These are phyloP conservation scores for Ehretia macrophylla DNA, from an alignment of 257 asterid species.

Conservation along the genomic window DNA sequence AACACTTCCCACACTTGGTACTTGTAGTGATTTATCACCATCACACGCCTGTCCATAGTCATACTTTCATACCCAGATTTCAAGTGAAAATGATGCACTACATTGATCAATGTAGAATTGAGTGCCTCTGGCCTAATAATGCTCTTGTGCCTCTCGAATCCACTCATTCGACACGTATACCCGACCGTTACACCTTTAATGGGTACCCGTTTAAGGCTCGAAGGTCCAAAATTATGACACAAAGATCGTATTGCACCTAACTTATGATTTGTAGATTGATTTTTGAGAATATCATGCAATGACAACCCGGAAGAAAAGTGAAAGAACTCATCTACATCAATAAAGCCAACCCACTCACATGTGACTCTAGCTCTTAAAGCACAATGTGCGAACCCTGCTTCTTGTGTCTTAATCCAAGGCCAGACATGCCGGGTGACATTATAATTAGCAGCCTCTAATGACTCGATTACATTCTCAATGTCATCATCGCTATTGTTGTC, in stretches of 20 bases:
- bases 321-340: slow-evolving; percentile 76
- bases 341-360: slow-evolving; percentile 80
- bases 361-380: slow-evolving; percentile 51
- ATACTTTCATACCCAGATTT: slow-evolving; percentile 30
- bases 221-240: slow-evolving; percentile 71
- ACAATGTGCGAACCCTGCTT: slow-evolving; percentile 79
- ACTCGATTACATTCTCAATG: slow-evolving; percentile 26
- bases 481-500: slow-evolving; percentile 69
- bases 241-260: slow-evolving; percentile 46
- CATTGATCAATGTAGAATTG: slow-evolving; percentile 44
- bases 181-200: slow-evolving; percentile 56
- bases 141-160: slow-evolving; percentile 80
- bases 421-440: slow-evolving; percentile 45
- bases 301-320: slow-evolving; percentile 35
- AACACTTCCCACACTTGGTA: slow-evolving; percentile 89
- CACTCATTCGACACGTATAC: slow-evolving; percentile 58
- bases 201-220: slow-evolving; percentile 45
- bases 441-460: slow-evolving; percentile 14
- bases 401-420: slow-evolving; percentile 92
- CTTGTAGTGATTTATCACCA: slow-evolving; percentile 78
- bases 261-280: slow-evolving; percentile 13
- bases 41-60: slow-evolving; percentile 23
- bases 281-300: slow-evolving; percentile 21
- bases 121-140: slow-evolving; percentile 60
- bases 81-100: slow-evolving; percentile 71